These are phyloP conservation scores for Cicer judaicum DNA, from an alignment of 306 rosid species.

Conservation along the genomic window DNA sequence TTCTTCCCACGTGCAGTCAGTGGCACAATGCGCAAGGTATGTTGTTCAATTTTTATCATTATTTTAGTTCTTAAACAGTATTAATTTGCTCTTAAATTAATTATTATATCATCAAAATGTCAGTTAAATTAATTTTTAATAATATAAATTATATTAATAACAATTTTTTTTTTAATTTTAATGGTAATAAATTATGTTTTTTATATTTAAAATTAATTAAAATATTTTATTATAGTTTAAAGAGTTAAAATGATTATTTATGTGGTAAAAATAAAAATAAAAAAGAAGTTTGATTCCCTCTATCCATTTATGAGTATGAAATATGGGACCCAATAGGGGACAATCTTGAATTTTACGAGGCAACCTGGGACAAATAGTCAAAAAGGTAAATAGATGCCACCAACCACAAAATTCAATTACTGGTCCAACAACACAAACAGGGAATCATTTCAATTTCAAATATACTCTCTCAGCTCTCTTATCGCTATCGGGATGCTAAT, in stretches of 20 bases:
- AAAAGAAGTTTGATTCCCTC: constrained; percentile 27
- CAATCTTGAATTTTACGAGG: constrained; percentile 49
- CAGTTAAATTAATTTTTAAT: too few relatives aligned
- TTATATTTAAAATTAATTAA: too few relatives aligned
- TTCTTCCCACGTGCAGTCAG: constrained; percentile 44
- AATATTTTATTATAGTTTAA: too few relatives aligned
- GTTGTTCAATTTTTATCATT: not conserved
- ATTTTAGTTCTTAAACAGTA: too few relatives aligned
- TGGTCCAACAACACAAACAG: not conserved
- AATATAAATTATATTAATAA: too few relatives aligned
- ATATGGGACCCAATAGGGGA: constrained; percentile 38
- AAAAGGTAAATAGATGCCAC: constrained; percentile 44
- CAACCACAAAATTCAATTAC: constrained; percentile 7
- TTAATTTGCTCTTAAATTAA: too few relatives aligned
- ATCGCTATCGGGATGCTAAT: too few relatives aligned
- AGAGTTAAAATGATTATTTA: too few relatives aligned
- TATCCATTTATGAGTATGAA: not conserved
- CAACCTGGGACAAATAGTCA: constrained; percentile 51
- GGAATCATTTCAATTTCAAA: constrained; percentile 38
- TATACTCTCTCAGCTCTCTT: not conserved
- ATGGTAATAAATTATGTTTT: too few relatives aligned
- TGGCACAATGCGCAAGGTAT: constrained; percentile 3
- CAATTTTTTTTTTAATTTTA: too few relatives aligned
- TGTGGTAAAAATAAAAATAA: not conserved
- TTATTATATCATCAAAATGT: too few relatives aligned